Evolutionary conservation across 805 yeast species (phyloP).

Genomic region (Teunomyces kruisii): DNA sequence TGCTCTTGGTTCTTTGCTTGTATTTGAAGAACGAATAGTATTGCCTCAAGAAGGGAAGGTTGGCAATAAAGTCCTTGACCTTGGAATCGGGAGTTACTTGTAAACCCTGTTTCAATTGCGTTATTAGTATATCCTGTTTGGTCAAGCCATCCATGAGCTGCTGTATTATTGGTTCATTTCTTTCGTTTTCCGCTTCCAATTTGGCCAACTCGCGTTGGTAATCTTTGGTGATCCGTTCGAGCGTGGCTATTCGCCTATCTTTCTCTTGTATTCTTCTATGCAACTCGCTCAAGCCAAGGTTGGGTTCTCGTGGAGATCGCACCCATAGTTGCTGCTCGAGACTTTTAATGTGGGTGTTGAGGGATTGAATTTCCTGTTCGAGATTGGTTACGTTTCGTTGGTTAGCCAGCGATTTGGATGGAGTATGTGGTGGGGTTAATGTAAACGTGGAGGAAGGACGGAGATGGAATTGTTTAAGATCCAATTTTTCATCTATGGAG

Average conservation of each 20-base stretch:
- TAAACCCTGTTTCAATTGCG: conserved; percentile 8
- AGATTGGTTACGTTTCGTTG: conserved; percentile 10
- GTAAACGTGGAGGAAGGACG: not conserved
- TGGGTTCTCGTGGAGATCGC: not conserved
- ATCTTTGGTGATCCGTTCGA: conserved; percentile 7
- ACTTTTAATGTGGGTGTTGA: conserved; percentile 15
- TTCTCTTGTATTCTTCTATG: conserved; percentile 1
- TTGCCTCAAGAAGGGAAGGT: conserved; percentile 32
- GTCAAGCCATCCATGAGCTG: conserved; percentile 14
- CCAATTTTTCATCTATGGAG: not conserved
- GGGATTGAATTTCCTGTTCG: conserved; percentile 15
- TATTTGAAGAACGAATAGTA: conserved; percentile 25
- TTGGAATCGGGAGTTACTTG: not conserved
- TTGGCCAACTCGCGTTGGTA: conserved; percentile 6
- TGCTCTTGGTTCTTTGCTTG: conserved; percentile 17
- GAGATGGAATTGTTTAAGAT: conserved; percentile 1
- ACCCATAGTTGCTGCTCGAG: conserved; percentile 19
- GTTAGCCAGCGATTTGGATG: conserved; percentile 9
- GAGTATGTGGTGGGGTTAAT: conserved; percentile 6
- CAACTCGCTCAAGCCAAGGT: conserved; percentile 1
- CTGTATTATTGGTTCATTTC: conserved; percentile 14
- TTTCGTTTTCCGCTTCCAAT: conserved; percentile 6
- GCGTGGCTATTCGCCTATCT: conserved; percentile 4
- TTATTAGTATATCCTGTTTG: conserved; percentile 23
- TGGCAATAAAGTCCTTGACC: conserved; percentile 14